Conservation (phyloP, 1,284 basidiomycete genomes). For the Tremellales sp. region DNA sequence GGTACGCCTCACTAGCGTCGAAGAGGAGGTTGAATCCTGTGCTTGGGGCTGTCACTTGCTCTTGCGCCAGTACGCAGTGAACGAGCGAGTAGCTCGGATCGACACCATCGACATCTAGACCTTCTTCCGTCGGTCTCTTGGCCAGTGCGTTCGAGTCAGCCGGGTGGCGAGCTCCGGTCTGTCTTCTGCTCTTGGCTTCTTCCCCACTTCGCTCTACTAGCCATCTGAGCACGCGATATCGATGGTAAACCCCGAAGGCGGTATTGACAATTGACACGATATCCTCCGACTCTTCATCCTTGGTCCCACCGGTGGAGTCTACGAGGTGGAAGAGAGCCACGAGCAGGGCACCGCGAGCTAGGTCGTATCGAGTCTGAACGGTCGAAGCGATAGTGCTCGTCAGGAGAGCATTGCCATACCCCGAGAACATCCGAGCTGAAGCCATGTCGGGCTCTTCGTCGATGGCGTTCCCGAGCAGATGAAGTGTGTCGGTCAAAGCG, state of each 20-base stretch:
- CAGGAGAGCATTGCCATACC: conserved; percentile 41
- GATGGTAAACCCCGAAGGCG: conserved; percentile 40
- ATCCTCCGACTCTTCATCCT: conserved; percentile 29
- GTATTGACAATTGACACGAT: conserved; percentile 33
- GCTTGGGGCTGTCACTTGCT: conserved; percentile 44
- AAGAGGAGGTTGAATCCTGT: conserved; percentile 57
- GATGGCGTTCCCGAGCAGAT: background rate
- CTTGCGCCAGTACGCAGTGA: conserved; percentile 58
- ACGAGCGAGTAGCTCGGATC: conserved; percentile 62
- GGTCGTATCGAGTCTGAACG: conserved; percentile 35
- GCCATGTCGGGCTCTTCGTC: background rate
- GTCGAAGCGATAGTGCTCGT: conserved; percentile 26
- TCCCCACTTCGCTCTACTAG: conserved; percentile 30
- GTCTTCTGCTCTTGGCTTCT: conserved; percentile 18
- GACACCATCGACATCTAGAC: conserved; percentile 22
- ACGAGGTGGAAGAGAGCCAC: conserved; percentile 39
- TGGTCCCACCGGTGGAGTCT: conserved; percentile 21
- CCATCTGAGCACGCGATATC: conserved; percentile 42
- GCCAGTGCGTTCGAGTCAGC: conserved; percentile 27
- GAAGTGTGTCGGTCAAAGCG: conserved; percentile 16
- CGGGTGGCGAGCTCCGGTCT: conserved; percentile 51
- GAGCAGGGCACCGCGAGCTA: conserved; percentile 41
- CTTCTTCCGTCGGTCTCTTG: conserved; percentile 5
- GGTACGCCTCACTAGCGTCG: conserved; percentile 53
- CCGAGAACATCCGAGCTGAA: conserved; percentile 24